phyloP scores from a whole-genome alignment of 768 basidiomycete species.

The Glaciozyma martinii region DNA sequence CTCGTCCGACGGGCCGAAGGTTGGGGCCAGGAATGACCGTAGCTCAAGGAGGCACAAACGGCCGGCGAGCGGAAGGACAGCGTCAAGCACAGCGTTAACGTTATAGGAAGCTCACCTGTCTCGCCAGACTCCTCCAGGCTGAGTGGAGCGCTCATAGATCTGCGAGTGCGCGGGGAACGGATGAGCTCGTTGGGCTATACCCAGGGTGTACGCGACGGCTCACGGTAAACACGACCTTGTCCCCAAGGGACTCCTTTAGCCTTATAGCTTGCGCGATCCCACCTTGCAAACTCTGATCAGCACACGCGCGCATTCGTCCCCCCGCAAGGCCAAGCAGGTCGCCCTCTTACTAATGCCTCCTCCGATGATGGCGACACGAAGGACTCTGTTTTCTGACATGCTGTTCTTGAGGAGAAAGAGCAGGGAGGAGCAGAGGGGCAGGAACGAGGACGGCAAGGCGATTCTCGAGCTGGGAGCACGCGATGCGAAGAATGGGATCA shows the following conservation, averaged over 20 bases:
- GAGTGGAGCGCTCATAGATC: constrained; percentile 4
- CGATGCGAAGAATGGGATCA: no score
- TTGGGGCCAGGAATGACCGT: no score
- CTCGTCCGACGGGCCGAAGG: no score
- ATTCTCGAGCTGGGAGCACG: no score
- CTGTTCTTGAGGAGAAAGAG: not conserved
- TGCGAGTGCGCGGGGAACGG: not conserved
- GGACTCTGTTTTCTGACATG: not conserved
- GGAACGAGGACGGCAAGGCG: not conserved
- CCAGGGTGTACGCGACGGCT: no score
- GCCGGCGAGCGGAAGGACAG: no score
- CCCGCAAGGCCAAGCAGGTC: not conserved
- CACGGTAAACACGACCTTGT: constrained; percentile 14
- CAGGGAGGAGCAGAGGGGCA: not conserved
- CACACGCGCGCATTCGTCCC: no score
- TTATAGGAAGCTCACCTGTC: not conserved
- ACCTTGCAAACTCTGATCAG: not conserved
- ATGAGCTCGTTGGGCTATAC: not conserved
- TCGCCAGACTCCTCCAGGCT: constrained; percentile 25
- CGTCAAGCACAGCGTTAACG: no score
- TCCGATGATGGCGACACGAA: constrained; percentile 24
- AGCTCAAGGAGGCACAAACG: no score
- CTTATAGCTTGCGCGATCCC: constrained; percentile 31
- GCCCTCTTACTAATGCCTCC: constrained; percentile 14
- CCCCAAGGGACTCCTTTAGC: constrained; percentile 23